Conservation (phyloP, 208 protist genomes). For the Naegleria fowleri region DNA sequence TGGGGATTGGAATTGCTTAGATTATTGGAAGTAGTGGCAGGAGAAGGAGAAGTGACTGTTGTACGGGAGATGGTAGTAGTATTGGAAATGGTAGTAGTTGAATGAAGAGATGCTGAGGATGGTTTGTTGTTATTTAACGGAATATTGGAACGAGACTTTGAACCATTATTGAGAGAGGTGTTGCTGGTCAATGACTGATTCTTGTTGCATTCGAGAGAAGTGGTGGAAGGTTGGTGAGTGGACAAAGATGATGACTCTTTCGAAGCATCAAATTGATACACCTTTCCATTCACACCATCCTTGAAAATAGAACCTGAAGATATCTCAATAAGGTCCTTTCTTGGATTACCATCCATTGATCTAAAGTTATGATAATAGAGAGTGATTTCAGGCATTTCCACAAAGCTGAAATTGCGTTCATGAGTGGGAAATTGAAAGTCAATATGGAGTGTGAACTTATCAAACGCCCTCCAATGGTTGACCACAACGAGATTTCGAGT, state of each 20-base stretch:
- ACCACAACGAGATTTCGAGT: background rate
- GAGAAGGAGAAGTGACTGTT: too few species aligned
- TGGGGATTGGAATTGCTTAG: too few species aligned
- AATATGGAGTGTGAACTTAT: background rate
- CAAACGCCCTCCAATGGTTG: background rate
- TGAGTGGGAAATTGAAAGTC: background rate
- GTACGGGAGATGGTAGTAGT: too few species aligned
- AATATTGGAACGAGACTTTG: too few species aligned
- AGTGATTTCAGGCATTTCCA: background rate
- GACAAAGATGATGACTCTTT: background rate
- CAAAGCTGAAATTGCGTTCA: background rate
- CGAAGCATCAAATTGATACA: background rate
- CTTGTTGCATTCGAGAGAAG: too few species aligned
- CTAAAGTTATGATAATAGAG: background rate
- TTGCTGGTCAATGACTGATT: too few species aligned
- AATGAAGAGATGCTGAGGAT: too few species aligned
- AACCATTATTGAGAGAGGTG: too few species aligned
- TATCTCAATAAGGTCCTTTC: background rate
- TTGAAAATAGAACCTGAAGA: background rate
- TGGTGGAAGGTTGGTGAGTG: background rate
- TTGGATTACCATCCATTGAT: background rate
- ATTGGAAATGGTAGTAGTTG: too few species aligned
- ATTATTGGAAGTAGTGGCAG: too few species aligned
- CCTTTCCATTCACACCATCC: background rate
- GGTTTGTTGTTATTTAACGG: too few species aligned